A percentile compares a stretch with the other conserved stretches of the same genome.
These are phyloP conservation scores for Flueggea neowawraea DNA, from an alignment of 441 rosid genomes.

Conservation along the genomic window DNA sequence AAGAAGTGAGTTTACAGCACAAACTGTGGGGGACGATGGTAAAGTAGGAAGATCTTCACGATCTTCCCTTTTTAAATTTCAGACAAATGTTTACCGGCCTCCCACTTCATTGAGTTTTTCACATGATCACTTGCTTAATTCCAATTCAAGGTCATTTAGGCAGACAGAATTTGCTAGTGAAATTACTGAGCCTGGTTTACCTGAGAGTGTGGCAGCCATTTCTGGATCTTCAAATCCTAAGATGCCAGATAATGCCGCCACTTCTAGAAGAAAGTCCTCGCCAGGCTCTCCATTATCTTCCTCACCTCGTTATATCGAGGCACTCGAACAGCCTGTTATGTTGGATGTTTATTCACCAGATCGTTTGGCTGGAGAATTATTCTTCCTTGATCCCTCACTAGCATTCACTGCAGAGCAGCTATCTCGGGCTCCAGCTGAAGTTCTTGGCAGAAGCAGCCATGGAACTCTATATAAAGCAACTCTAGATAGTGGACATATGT, in stretches of 20 bases:
- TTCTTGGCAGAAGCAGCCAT: slow-evolving; percentile 97
- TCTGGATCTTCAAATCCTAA: slow-evolving; percentile 47
- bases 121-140: slow-evolving; percentile 78
- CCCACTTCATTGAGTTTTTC: slow-evolving; percentile 80
- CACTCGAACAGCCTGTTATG: slow-evolving; percentile 55
- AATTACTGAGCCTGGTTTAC: slow-evolving; percentile 52
- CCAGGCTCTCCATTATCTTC: slow-evolving; percentile 78
- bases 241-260: slow-evolving; percentile 52
- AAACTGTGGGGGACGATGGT: slow-evolving; percentile 42
- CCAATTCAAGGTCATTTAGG: slow-evolving; percentile 78
- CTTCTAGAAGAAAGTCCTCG: slow-evolving; percentile 74
- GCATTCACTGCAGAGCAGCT: slow-evolving; percentile 87
- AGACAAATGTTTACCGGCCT: slow-evolving; percentile 47
- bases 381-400: slow-evolving; percentile 67
- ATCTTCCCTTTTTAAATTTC: slow-evolving; percentile 67
- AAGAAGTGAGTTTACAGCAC: slow-evolving; percentile 47
- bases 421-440: slow-evolving; percentile 97
- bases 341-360: slow-evolving; percentile 91
- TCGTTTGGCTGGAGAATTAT: slow-evolving; percentile 89
- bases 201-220: slow-evolving; percentile 29
- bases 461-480: slow-evolving; percentile 96
- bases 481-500: slow-evolving; percentile 72
- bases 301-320: slow-evolving; percentile 66
- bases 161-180: slow-evolving; percentile 51
- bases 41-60: slow-evolving; percentile 59